A percentile compares a stretch with the other conserved stretches of the same genome.
These are phyloP conservation scores for Chlamydomonas schloesseri DNA, from an alignment of 139 green algal genomes.

Conservation along the genomic window DNA sequence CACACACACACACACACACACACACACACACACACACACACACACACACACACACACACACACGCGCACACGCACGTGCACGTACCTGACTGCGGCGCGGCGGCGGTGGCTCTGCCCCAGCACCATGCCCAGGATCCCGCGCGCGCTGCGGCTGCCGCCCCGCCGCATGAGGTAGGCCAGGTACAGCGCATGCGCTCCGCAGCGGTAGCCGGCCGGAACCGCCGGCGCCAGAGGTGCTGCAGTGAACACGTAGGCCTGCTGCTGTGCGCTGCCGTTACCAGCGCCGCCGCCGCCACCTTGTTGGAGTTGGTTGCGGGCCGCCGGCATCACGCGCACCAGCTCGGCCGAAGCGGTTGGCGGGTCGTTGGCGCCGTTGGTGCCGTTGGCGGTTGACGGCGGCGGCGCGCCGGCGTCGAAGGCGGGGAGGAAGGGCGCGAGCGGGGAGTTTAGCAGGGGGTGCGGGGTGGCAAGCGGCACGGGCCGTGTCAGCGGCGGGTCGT, in stretches of 20 bases:
- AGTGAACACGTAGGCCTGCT: no score
- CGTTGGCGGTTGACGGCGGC: no score
- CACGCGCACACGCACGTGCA: no score
- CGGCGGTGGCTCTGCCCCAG: conserved; percentile 27
- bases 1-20: neutral
- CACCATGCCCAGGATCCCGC: conserved; percentile 23
- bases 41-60: no score
- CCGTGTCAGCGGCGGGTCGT: conserved; percentile 40
- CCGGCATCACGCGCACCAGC: no score
- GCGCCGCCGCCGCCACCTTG: no score
- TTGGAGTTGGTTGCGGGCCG: no score
- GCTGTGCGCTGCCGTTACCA: no score
- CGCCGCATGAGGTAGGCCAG: conserved; percentile 34
- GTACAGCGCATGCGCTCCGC: conserved; percentile 34
- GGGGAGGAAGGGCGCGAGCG: conserved; percentile 32
- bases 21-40: neutral
- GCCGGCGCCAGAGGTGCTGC: neutral
- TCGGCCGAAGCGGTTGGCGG: no score
- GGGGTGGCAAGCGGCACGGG: conserved; percentile 1
- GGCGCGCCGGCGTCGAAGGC: conserved; percentile 17
- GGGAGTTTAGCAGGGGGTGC: conserved; percentile 31
- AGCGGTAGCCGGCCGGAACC: neutral
- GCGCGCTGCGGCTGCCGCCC: neutral
- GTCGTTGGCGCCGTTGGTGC: no score
- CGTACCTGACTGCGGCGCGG: conserved; percentile 25